phyloP scores from a whole-genome alignment of 306 rosid species.

The Boehmeria nivea region DNA sequence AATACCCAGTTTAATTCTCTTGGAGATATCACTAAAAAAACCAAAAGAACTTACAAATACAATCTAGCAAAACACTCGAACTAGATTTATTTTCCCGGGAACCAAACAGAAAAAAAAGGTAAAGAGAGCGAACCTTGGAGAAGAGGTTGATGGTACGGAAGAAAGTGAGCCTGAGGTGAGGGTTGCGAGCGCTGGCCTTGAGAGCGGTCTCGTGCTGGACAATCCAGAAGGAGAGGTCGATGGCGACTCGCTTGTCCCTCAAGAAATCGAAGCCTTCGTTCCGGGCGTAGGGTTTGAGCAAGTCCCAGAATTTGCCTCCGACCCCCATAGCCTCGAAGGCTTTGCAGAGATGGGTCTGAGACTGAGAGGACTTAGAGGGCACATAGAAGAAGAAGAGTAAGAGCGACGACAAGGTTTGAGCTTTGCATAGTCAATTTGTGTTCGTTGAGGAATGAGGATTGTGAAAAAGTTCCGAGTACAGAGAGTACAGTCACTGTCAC shows the following conservation, averaged over 20 bases:
- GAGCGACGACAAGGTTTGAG: not conserved
- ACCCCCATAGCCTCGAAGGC: conserved; percentile 52
- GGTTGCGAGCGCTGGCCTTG: conserved; percentile 45
- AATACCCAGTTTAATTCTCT: not conserved
- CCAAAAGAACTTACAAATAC: not conserved
- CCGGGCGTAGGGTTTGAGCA: conserved; percentile 67
- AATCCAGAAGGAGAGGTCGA: conserved; percentile 90
- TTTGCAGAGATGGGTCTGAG: conserved; percentile 12
- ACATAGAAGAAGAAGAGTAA: not conserved
- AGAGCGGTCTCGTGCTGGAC: conserved; percentile 77
- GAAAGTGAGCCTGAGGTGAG: conserved; percentile 72
- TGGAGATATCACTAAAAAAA: not conserved
- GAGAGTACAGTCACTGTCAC: too few species aligned
- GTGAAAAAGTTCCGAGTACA: too few species aligned
- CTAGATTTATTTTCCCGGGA: not conserved
- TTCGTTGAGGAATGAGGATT: too few species aligned
- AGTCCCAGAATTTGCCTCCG: conserved; percentile 84
- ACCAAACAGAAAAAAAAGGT: not conserved
- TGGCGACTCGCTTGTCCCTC: conserved; percentile 89
- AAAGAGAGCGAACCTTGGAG: conserved; percentile 46
- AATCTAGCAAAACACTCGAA: not conserved
- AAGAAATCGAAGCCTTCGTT: conserved; percentile 79
- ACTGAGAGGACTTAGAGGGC: not conserved
- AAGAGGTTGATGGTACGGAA: conserved; percentile 79
- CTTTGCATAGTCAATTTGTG: not conserved